Base-by-base conservation (phyloP, 2,329 filamentous ascomycete species). In the Alternaria conjuncta region DNA sequence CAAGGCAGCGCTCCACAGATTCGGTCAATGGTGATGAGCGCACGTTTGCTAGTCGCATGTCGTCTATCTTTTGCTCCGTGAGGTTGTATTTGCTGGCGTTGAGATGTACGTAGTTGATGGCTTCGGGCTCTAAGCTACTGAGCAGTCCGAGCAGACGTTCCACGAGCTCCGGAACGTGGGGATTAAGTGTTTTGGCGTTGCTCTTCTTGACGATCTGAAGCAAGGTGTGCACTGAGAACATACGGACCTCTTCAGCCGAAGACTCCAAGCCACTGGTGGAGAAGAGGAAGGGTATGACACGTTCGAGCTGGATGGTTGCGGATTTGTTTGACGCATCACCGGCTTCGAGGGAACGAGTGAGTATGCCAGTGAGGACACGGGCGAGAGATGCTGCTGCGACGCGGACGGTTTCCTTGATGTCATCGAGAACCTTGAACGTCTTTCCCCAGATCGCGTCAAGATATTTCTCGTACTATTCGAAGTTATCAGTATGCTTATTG, bases 381-480 rank as follows among this genome's bases (percentile, higher is more conserved):
- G 94, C 97, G 5, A 99, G 86, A 63, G 90, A 89, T 49, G 94
- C 86, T 1, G 96, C 96, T 2, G 94, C 92, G 36, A 87, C 85
- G 55, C 96, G 88, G 5, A 99, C 96, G 1, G 91, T 94, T 8
- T 91, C 91, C 78, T 99, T 99, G 79, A 98, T 96, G 78, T 99
- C 96, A 78, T 99, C 96, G 6, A 98, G 84, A 0, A 99, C 94
- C 74, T 93, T 96, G 79, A 98, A 91, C 0, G 93, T 91, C 26
- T 91, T 88, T 11, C 87, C 88, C 91, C 96, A 97, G 53, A 98
- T 93, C 20, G 93, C 88, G 57, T 90, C 87, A 55, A 98, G 91
- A 75, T 96, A 94, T 61, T 89, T 88, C 71, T 95, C 92, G 72
- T 97, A 98, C 79, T 90, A 20, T 1, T 12, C 7, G 11, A 11